Evolutionary conservation across 768 basidiomycete genomes (phyloP), one percentile per base, ranked within the genome.

Genomic region (Pulveroboletus frians): DNA sequence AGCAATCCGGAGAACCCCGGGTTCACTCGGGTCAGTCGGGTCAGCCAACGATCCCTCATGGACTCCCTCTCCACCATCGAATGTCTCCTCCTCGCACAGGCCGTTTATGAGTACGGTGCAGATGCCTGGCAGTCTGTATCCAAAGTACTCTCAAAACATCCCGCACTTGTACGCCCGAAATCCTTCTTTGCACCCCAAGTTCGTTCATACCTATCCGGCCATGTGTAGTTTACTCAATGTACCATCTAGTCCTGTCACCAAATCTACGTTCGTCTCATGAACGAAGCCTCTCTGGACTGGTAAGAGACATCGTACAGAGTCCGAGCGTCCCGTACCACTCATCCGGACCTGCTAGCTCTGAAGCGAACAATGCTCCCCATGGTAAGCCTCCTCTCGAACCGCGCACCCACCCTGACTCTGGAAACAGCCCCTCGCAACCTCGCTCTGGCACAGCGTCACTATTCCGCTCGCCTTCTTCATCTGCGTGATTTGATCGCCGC

Each of bases 71-170:
- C 58, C 54, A 75, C 68, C 42, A 64, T 87, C 46, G 91, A 94
- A 69, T 75, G 80, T 49, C 83, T 96, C 43, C 69, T 96, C 26
- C 77, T 95, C 42, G 81, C 92, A 2, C 93, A 96, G 69, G 84
- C 90, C 0, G 84, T 90, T 37, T 88, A 88, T 68, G 88, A 93
- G 62, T 74, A 84, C 48, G 92, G 92, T 13, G 72, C 81, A 31
- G 69, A 76, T 39, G 75, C 76, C 4, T 93, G 92, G 92, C 60
- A 74, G 31, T 66, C 74, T 6, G 80, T 94, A 9, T 76, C 86
- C 18, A 76, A 76, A 37, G 55, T 87, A 7, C 76, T 95, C 17
- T 71, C 77, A 15, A 79, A 78, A 23, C 90, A 94, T 57, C 83
- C 91, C 13, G 72, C 90, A 9, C 70, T 87, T 38, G 68, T 71